A percentile compares a stretch with the other conserved stretches of the same genome.
phyloP scores from a whole-genome alignment of 441 rosid genomes.

The Capsella rubella region DNA sequence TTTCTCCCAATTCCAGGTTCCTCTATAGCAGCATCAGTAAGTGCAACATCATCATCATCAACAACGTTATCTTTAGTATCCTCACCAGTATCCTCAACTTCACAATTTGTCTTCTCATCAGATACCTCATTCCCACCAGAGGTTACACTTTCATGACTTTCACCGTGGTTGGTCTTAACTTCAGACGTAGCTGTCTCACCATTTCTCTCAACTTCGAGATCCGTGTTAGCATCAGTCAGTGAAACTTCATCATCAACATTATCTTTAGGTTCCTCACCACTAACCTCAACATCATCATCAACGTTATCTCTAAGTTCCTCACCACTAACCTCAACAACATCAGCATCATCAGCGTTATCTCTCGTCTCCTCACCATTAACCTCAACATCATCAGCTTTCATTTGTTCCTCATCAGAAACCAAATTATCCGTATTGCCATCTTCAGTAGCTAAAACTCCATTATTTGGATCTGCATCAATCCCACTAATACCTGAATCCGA shows the following conservation, averaged over 20 bases:
- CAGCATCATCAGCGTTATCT: background rate
- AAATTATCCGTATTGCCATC: background rate
- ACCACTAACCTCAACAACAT: constrained; percentile 2
- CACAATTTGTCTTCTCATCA: constrained; percentile 22
- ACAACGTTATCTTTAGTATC: background rate
- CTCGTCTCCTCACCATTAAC: background rate
- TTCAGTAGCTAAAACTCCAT: constrained; percentile 40
- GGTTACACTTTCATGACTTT: background rate
- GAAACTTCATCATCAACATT: background rate
- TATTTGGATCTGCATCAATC: constrained; percentile 39
- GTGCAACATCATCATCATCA: background rate
- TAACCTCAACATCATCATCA: background rate
- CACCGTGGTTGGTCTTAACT: constrained; percentile 3
- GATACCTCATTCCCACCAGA: constrained; percentile 23
- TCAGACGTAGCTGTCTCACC: background rate
- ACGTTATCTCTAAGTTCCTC: background rate
- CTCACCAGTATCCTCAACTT: constrained; percentile 16
- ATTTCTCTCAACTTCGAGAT: background rate
- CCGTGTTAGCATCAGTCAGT: background rate
- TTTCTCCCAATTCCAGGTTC: constrained; percentile 3
- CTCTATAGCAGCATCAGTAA: background rate
- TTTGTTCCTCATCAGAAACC: constrained; percentile 9
- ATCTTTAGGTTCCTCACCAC: background rate
- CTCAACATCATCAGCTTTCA: background rate
- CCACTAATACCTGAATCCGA: constrained; percentile 51